Conservation (phyloP, 768 basidiomycete genomes). For the Tricholoma saponaceum region DNA sequence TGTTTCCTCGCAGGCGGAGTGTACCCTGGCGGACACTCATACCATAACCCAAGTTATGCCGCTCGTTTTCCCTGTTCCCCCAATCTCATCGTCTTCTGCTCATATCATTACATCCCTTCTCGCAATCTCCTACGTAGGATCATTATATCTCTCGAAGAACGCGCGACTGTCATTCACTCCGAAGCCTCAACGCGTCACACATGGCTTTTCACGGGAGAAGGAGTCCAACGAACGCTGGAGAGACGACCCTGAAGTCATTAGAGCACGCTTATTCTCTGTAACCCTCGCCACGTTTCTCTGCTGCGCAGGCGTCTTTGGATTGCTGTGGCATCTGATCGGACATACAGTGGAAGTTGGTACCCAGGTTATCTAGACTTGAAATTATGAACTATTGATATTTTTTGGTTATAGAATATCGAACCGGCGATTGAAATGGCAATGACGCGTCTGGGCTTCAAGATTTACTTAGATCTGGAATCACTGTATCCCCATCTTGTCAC, state of each 20-base stretch:
- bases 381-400: not conserved
- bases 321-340: conserved; percentile 31
- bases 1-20: not conserved
- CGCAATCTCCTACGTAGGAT: conserved; percentile 72
- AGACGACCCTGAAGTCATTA: conserved; percentile 83
- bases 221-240: conserved; percentile 51
- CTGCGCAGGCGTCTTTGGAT: conserved; percentile 44
- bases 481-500: conserved; percentile 56
- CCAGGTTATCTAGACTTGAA: not conserved
- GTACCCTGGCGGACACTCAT: too few relatives aligned
- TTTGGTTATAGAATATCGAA: conserved; percentile 7
- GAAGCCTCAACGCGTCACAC: conserved; percentile 20
- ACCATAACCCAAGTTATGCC: conserved; percentile 15
- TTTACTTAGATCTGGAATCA: conserved; percentile 10
- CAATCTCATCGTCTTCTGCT: conserved; percentile 32
- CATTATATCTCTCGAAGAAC: conserved; percentile 71
- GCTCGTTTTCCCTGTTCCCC: conserved; percentile 20
- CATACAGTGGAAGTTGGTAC: conserved; percentile 17
- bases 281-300: conserved; percentile 56
- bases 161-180: conserved; percentile 51
- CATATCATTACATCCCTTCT: conserved; percentile 58
- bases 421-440: conserved; percentile 27
- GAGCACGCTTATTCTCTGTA: conserved; percentile 71
- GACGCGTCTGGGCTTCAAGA: conserved; percentile 37
- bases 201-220: conserved; percentile 23